Base-by-base conservation (phyloP, 176 grass and related monocot species). In the Pharus latifolius region DNA sequence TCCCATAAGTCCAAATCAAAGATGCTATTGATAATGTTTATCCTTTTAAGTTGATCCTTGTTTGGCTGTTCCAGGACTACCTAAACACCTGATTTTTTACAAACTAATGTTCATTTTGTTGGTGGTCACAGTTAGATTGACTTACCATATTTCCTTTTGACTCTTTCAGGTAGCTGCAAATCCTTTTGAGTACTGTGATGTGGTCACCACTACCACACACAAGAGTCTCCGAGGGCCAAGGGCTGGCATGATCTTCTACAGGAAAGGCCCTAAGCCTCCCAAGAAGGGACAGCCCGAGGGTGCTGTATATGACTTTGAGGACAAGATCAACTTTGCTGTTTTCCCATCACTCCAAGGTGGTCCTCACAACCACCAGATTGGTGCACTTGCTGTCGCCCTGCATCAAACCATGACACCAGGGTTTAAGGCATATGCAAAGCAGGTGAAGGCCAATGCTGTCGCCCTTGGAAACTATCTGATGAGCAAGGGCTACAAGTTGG, bases 341-440 rank as follows among this genome's bases (percentile, higher is more conserved):
- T 99, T 99, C 64, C 95, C 95, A n/a, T 90, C 95, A 14, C 90
- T 99, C n/a, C 95, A 99, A 62, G 95, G 95, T 66, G 95, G 95
- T 2, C 95, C 95, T 55, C 95, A 99, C 79, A 99, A 99, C 76
- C 95, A 99, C 72, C 95, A 99, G 76, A 99, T 99, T 70, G 95
- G 87, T 35, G 95, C 95, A 45, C 69, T 99, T 49, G 87, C 95
- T 31, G 95, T 99, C 27, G 95, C 90, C n/a, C 79, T 99, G 59
- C 84, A 94, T 32, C 95, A 99, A 66, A 81, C 90, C 11, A 67
- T 59, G 61, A 31, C 82, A 41, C 95, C 95, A 85, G 90, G 81
- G 55, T 99, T 99, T 75, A 99, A 94, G 84, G 84, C 52, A 11
- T 99, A 99, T 55, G 87, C 90, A 32, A 94, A 99, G 84, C 95